Conservation (phyloP, 352 stramenopile genomes). For the Phytophthora palmivora region DNA sequence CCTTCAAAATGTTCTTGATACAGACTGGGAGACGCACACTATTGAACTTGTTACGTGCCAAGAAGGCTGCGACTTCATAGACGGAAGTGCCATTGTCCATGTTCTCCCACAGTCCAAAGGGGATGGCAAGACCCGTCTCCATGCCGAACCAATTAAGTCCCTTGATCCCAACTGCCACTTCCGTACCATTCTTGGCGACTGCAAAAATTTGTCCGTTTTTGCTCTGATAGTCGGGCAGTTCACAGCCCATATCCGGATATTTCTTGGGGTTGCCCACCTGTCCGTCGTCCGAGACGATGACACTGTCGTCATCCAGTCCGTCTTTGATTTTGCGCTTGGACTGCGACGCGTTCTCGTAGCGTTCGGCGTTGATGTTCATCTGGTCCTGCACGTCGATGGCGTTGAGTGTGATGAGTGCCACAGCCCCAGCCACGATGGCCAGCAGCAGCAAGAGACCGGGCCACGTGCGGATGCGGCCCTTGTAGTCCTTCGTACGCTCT, state of each 20-base stretch:
- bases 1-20: slow-evolving; percentile 58
- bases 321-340: slow-evolving; percentile 50
- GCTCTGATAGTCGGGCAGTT: slow-evolving; percentile 68
- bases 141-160: slow-evolving; percentile 84
- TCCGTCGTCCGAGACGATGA: slow-evolving; percentile 58
- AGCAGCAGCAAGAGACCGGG: slow-evolving; percentile 63
- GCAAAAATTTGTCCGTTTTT: slow-evolving; percentile 62
- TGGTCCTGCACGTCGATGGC: slow-evolving; percentile 47
- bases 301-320: slow-evolving; percentile 36
- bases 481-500: slow-evolving; percentile 70
- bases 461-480: slow-evolving; percentile 73
- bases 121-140: slow-evolving; percentile 68
- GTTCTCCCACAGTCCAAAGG: slow-evolving; percentile 80
- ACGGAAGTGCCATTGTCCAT: slow-evolving; percentile 66
- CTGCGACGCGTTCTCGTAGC: slow-evolving; percentile 39
- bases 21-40: slow-evolving; percentile 65
- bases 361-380: slow-evolving; percentile 24
- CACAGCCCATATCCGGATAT: slow-evolving; percentile 61
- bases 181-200: slow-evolving; percentile 59
- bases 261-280: slow-evolving; percentile 62
- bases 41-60: slow-evolving; percentile 81
- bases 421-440: slow-evolving; percentile 43
- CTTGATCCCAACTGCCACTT: slow-evolving; percentile 62
- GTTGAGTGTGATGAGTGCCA: slow-evolving; percentile 58
- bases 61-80: slow-evolving; percentile 71